Evolutionary conservation across 2,329 filamentous ascomycete species (phyloP).

Genomic region (Dryadomyces quercus-mongolicae): DNA sequence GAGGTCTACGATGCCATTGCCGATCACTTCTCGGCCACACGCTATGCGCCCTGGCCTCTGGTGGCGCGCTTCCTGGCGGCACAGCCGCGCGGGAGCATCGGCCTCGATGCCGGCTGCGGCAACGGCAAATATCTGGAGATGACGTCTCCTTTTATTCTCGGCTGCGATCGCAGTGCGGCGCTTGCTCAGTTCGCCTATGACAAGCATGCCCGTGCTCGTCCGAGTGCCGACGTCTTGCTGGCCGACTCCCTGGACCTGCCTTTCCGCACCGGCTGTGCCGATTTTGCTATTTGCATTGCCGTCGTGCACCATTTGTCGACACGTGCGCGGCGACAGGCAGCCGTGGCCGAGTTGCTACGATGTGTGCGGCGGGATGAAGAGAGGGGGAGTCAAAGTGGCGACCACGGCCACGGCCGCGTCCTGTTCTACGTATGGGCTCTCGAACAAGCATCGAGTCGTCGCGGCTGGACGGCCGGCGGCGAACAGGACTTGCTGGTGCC

Average conservation of each 20-base stretch:
- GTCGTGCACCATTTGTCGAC: slow-evolving; percentile 92
- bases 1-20: slow-evolving; percentile 82
- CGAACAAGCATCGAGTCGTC: slow-evolving; percentile 74
- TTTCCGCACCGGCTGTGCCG: slow-evolving; percentile 47
- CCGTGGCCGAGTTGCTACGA: slow-evolving; percentile 57
- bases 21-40: slow-evolving; percentile 70
- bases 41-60: slow-evolving; percentile 82
- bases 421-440: slow-evolving; percentile 92
- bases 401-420: slow-evolving; percentile 59
- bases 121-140: slow-evolving; percentile 1
- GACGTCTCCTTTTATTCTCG: slow-evolving; percentile 76
- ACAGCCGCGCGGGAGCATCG: slow-evolving; percentile 58
- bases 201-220: slow-evolving; percentile 13
- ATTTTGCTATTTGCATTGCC: slow-evolving; percentile 90
- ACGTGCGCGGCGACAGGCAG: slow-evolving; percentile 55
- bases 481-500: slow-evolving; percentile 91
- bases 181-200: slow-evolving; percentile 38
- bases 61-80: slow-evolving; percentile 65
- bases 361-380: slow-evolving; percentile 38
- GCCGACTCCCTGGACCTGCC: slow-evolving; percentile 79
- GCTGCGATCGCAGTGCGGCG: slow-evolving; percentile 64
- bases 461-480: slow-evolving; percentile 76
- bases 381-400: too few species aligned
- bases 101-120: slow-evolving; percentile 78
- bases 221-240: slow-evolving; percentile 52